These are phyloP conservation scores for Hygrophila difformis DNA, from an alignment of 257 asterid genomes.

Conservation along the genomic window DNA sequence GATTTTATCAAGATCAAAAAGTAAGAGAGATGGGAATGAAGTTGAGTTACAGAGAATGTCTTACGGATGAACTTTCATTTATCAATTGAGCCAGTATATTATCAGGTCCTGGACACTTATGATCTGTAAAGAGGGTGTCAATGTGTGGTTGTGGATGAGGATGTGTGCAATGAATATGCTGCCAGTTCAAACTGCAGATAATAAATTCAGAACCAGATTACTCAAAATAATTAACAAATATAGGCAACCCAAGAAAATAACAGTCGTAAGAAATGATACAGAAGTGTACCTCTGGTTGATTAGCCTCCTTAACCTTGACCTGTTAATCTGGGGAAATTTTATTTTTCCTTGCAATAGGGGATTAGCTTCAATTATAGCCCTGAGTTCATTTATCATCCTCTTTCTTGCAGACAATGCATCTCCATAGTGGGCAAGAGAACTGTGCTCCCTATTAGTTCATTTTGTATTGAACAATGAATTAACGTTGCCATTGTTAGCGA, in stretches of 20 bases:
- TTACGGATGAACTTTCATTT: slow-evolving; percentile 28
- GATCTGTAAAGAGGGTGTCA: slow-evolving; percentile 55
- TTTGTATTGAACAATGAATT: slow-evolving; percentile 10
- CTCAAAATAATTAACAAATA: too few species aligned
- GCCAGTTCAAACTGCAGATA: slow-evolving; percentile 80
- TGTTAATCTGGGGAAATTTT: slow-evolving; percentile 37
- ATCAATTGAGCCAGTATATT: slow-evolving; percentile 22
- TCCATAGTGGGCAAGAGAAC: slow-evolving; percentile 44
- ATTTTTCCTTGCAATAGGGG: slow-evolving; percentile 47
- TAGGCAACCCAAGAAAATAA: too few species aligned
- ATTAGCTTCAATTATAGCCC: slow-evolving; percentile 38
- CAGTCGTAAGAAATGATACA: background rate
- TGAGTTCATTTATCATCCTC: slow-evolving; percentile 32
- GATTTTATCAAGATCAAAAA: background rate
- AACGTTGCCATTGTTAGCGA: slow-evolving; percentile 4
- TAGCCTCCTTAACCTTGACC: slow-evolving; percentile 64
- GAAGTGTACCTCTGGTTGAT: slow-evolving; percentile 66
- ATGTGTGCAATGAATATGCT: slow-evolving; percentile 51
- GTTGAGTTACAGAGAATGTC: background rate
- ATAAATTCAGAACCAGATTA: slow-evolving; percentile 13
- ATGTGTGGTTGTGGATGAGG: slow-evolving; percentile 62
- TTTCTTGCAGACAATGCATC: slow-evolving; percentile 48
- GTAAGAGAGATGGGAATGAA: background rate
- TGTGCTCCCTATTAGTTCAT: slow-evolving; percentile 40
- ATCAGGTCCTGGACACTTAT: slow-evolving; percentile 48